Percentiles rank a stretch among this genome's conserved stretches.
phyloP scores from a whole-genome alignment of 2,329 filamentous ascomycete genomes.

The Aaosphaeria arxii region DNA sequence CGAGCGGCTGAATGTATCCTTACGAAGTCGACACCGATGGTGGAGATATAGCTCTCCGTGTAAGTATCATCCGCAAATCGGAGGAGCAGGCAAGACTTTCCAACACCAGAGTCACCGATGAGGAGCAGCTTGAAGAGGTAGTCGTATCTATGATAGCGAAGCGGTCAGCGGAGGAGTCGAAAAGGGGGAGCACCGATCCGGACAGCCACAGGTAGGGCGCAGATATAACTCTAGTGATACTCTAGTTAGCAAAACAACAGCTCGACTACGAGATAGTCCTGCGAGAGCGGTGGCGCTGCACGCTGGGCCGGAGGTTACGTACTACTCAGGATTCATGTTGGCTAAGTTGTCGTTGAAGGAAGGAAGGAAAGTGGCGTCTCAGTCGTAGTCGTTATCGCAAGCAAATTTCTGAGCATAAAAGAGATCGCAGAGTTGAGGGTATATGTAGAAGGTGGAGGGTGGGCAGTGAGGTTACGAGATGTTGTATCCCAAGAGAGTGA shows the following conservation, averaged over 20 bases:
- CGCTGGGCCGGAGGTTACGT: slow-evolving; percentile 46
- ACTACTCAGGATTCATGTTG: slow-evolving; percentile 93
- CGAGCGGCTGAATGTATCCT: slow-evolving; percentile 22
- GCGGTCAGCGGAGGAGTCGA: slow-evolving; percentile 18
- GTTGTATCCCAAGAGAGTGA: background rate
- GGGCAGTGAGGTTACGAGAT: slow-evolving; percentile 3
- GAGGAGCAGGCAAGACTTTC: slow-evolving; percentile 97
- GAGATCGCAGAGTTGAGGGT: slow-evolving; percentile 1
- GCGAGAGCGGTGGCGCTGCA: slow-evolving; percentile 26
- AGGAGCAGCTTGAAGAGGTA: slow-evolving; percentile 99
- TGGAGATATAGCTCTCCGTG: slow-evolving; percentile 99
- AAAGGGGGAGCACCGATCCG: slow-evolving; percentile 2
- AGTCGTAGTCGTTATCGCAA: background rate
- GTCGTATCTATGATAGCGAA: slow-evolving; percentile 74
- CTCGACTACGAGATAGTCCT: slow-evolving; percentile 6
- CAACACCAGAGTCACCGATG: slow-evolving; percentile 99
- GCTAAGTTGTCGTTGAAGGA: slow-evolving; percentile 17
- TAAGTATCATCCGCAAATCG: slow-evolving; percentile 91
- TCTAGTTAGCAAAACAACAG: slow-evolving; percentile 21
- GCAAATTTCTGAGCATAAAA: slow-evolving; percentile 2
- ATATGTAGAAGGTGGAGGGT: background rate
- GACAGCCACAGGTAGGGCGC: slow-evolving; percentile 2
- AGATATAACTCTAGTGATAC: slow-evolving; percentile 19
- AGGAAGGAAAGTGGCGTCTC: slow-evolving; percentile 1
- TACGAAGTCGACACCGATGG: slow-evolving; percentile 93